Evolutionary conservation across 805 yeast genomes (phyloP).

Genomic region (Wickerhamomyces rabaulensis): DNA sequence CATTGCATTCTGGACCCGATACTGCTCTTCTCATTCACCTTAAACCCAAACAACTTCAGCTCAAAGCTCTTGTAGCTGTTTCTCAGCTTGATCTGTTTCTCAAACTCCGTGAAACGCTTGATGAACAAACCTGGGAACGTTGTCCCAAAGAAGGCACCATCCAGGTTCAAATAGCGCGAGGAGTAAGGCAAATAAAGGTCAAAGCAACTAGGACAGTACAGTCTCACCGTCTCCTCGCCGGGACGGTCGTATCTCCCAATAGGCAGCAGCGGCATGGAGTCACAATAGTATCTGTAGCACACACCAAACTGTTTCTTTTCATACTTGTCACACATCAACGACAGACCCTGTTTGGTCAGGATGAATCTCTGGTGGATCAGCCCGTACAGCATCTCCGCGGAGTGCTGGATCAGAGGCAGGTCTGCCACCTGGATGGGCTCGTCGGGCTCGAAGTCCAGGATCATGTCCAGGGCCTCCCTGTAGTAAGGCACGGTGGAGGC

Average conservation of each 20-base stretch:
- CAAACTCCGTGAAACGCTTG: conserved; percentile 88
- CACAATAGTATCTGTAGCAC: conserved; percentile 87
- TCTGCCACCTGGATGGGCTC: conserved; percentile 55
- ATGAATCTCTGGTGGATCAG: conserved; percentile 91
- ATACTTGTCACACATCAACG: conserved; percentile 90
- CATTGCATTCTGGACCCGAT: conserved; percentile 96
- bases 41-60: conserved; percentile 83
- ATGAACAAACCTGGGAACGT: conserved; percentile 91
- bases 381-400: conserved; percentile 91
- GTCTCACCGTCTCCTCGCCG: conserved; percentile 85
- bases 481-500: conserved; percentile 83
- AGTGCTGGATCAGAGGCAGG: conserved; percentile 74
- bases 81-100: conserved; percentile 60
- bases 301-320: conserved; percentile 85
- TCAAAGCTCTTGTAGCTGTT: conserved; percentile 48
- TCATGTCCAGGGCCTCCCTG: conserved; percentile 85
- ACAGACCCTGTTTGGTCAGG: conserved; percentile 82
- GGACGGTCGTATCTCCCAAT: conserved; percentile 88
- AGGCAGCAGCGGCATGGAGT: conserved; percentile 85
- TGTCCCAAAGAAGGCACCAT: conserved; percentile 97
- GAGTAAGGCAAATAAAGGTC: conserved; percentile 87
- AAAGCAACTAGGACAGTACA: conserved; percentile 92
- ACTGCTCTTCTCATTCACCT: conserved; percentile 63
- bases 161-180: conserved; percentile 81
- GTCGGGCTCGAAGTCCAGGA: conserved; percentile 69